Evolutionary conservation across 257 asterid genomes (phyloP).

Genomic region (Solanum tarijense): DNA sequence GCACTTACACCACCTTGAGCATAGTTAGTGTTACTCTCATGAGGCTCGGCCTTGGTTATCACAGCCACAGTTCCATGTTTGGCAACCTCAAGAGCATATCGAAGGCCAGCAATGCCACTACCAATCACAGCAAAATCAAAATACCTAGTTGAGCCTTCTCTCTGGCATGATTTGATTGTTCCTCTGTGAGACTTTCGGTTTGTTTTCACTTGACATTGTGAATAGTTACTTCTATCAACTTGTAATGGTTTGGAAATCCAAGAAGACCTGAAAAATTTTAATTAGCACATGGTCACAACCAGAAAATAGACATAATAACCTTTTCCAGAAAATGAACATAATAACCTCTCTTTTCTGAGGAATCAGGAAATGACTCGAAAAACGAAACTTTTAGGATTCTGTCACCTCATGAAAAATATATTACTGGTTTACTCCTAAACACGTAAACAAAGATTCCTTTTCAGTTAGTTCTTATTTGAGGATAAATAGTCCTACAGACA

Average conservation of each 20-base stretch:
- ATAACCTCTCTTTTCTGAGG: background rate
- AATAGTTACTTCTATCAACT: constrained; percentile 15
- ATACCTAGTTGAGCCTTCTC: constrained; percentile 54
- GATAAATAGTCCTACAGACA: background rate
- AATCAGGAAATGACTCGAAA: background rate
- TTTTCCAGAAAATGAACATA: background rate
- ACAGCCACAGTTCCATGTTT: constrained; percentile 84
- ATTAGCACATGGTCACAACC: background rate
- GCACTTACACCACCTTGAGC: constrained; percentile 99
- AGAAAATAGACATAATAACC: background rate
- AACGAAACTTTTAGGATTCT: background rate
- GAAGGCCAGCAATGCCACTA: constrained; percentile 98
- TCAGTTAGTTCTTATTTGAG: background rate
- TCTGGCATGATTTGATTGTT: constrained; percentile 33
- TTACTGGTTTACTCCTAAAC: background rate
- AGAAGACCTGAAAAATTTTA: constrained; percentile 45
- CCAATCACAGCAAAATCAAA: constrained; percentile 89
- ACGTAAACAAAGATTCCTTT: background rate
- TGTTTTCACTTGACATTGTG: constrained; percentile 19
- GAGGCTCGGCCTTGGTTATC: constrained; percentile 95
- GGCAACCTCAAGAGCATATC: constrained; percentile 98
- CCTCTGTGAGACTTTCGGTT: constrained; percentile 25
- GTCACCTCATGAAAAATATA: background rate
- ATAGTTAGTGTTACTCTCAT: constrained; percentile 94
- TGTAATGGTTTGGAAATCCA: constrained; percentile 37